These are phyloP conservation scores for Paratinospora sagittata DNA, from an alignment of 164 flowering plant species.

Conservation along the genomic window DNA sequence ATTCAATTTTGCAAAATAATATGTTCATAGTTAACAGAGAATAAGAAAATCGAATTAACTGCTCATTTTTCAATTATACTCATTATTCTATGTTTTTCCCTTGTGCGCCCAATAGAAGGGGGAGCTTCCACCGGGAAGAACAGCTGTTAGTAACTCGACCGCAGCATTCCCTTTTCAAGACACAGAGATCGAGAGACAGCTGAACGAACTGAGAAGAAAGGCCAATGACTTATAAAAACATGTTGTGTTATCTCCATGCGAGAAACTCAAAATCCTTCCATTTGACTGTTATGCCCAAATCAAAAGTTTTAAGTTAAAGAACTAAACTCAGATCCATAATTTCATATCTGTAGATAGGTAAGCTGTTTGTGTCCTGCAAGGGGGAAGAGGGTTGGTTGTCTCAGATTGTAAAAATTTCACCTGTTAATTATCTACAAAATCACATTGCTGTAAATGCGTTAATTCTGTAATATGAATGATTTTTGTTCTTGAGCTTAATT, in stretches of 20 bases:
- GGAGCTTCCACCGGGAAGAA: conserved; percentile 89
- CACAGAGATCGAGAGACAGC: conserved; percentile 74
- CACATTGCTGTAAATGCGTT: background rate
- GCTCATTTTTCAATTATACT: background rate
- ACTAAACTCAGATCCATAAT: background rate
- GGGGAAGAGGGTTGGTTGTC: background rate
- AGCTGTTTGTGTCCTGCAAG: background rate
- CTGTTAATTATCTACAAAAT: background rate
- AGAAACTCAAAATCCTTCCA: background rate
- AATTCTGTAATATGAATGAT: background rate
- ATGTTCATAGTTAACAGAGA: too few relatives aligned
- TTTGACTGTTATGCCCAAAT: background rate
- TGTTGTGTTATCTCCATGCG: background rate
- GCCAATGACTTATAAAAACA: conserved; percentile 43
- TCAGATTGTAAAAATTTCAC: background rate
- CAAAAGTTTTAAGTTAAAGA: background rate
- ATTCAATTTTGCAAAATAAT: background rate
- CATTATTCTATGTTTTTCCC: too few relatives aligned
- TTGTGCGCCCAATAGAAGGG: conserved; percentile 60
- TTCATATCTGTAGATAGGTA: background rate
- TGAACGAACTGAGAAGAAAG: conserved; percentile 71
- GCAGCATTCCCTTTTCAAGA: conserved; percentile 49
- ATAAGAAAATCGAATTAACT: background rate
- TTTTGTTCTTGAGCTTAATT: too few relatives aligned
- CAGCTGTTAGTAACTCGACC: conserved; percentile 34